Conservation (phyloP, 108 stramenopile genomes). For the Chaetoceros muelleri region DNA sequence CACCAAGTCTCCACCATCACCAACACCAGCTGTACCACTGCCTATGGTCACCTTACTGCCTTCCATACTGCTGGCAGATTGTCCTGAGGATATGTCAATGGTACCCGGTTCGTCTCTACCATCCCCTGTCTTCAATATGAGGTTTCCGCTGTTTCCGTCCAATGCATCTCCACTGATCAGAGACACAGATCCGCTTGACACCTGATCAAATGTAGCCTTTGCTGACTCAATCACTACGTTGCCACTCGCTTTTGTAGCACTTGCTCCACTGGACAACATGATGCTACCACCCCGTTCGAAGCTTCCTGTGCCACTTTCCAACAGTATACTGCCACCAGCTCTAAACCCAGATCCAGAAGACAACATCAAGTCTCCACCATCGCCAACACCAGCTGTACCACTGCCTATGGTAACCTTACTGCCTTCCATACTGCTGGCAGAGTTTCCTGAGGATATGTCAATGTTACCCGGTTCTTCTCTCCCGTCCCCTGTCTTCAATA, state of each 20-base stretch:
- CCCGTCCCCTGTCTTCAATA: slow-evolving; percentile 6
- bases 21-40: background rate
- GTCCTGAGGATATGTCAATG: background rate
- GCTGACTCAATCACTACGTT: background rate
- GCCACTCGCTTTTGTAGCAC: background rate
- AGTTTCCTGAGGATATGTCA: background rate
- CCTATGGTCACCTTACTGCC: background rate
- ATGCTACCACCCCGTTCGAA: background rate
- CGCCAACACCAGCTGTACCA: background rate
- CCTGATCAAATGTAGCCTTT: background rate
- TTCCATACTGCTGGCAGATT: background rate
- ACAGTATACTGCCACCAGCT: background rate
- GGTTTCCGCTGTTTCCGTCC: slow-evolving; percentile 8
- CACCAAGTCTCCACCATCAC: background rate
- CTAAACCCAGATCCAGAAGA: background rate
- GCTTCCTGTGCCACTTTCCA: background rate
- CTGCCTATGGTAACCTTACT: background rate
- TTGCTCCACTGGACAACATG: background rate
- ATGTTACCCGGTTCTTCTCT: slow-evolving; percentile 9
- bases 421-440: background rate
- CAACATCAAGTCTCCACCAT: background rate
- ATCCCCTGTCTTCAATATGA: slow-evolving; percentile 10
- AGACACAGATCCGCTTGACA: slow-evolving; percentile 6
- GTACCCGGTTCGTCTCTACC: slow-evolving; percentile 6
- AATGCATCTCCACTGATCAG: slow-evolving; percentile 7